A percentile compares a stretch with the other conserved stretches of the same genome.
Conservation (phyloP, 495 filamentous ascomycete genomes). For the Penicillium bovifimosum region DNA sequence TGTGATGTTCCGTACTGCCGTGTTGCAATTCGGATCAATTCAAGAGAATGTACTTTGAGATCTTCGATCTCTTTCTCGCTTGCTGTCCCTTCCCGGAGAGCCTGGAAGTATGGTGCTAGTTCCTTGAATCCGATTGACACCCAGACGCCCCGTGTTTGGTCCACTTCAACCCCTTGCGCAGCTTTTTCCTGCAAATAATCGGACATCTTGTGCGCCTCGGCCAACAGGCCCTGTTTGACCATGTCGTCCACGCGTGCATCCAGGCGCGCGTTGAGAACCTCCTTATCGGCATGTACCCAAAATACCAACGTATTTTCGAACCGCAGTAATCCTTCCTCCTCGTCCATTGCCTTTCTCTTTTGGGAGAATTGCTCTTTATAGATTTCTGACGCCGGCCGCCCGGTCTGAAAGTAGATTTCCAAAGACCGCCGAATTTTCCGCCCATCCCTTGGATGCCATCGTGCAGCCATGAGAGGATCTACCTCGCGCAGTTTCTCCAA, state of each 20-base stretch:
- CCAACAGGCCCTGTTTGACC: slow-evolving; percentile 65
- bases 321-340: slow-evolving; percentile 32
- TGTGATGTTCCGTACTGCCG: slow-evolving; percentile 84
- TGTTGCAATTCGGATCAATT: slow-evolving; percentile 68
- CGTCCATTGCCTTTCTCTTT: slow-evolving; percentile 22
- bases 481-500: slow-evolving; percentile 66
- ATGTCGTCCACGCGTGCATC: slow-evolving; percentile 76
- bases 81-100: slow-evolving; percentile 32
- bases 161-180: slow-evolving; percentile 48
- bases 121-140: slow-evolving; percentile 95
- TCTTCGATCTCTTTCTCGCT: slow-evolving; percentile 38
- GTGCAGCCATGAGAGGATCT: slow-evolving; percentile 82
- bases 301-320: slow-evolving; percentile 63
- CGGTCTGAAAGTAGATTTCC: slow-evolving; percentile 79
- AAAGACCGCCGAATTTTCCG: slow-evolving; percentile 88
- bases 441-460: slow-evolving; percentile 90
- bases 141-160: slow-evolving; percentile 81
- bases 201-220: slow-evolving; percentile 60
- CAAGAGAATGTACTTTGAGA: slow-evolving; percentile 42
- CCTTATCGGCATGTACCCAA: slow-evolving; percentile 75
- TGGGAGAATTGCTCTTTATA: slow-evolving; percentile 65
- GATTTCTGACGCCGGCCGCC: slow-evolving; percentile 74
- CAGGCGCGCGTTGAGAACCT: slow-evolving; percentile 62
- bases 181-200: slow-evolving; percentile 45
- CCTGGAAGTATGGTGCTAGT: slow-evolving; percentile 62